Conservation (phyloP, 352 stramenopile genomes). For the Phytophthora pluvialis region DNA sequence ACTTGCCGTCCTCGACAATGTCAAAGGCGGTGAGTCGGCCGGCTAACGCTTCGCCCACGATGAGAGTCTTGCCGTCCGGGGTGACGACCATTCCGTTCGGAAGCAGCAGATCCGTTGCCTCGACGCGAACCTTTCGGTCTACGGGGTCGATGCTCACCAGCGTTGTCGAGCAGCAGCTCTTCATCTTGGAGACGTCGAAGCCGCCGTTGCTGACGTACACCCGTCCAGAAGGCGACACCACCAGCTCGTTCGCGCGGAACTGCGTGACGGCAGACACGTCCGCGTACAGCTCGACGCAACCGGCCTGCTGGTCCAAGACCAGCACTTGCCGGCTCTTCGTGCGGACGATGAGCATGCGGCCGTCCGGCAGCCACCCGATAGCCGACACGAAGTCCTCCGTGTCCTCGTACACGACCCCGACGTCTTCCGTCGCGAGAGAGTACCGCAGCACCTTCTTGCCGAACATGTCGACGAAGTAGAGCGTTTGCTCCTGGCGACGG, state of each 20-base stretch:
- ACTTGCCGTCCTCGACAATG: constrained; percentile 44
- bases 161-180: constrained; percentile 50
- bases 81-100: constrained; percentile 71
- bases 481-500: constrained; percentile 52
- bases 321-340: constrained; percentile 54
- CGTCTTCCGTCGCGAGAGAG: constrained; percentile 42
- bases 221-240: constrained; percentile 46
- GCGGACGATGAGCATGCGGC: constrained; percentile 38
- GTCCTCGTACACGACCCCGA: constrained; percentile 49
- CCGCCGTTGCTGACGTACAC: constrained; percentile 74
- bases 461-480: constrained; percentile 75
- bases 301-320: constrained; percentile 37
- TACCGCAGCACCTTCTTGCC: constrained; percentile 57
- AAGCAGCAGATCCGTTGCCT: constrained; percentile 60
- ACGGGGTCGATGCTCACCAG: constrained; percentile 59
- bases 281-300: constrained; percentile 49
- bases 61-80: constrained; percentile 67
- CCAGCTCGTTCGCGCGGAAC: constrained; percentile 63
- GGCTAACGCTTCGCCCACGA: constrained; percentile 61
- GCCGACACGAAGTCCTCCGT: constrained; percentile 58
- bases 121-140: constrained; percentile 50
- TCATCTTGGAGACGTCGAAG: constrained; percentile 50
- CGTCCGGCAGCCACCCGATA: constrained; percentile 67
- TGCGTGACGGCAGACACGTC: constrained; percentile 56
- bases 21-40: constrained; percentile 61